Evolutionary conservation across 768 basidiomycete species (phyloP), one percentile per base, ranked within the genome.

Genomic region (Rubroboletus satanas): DNA sequence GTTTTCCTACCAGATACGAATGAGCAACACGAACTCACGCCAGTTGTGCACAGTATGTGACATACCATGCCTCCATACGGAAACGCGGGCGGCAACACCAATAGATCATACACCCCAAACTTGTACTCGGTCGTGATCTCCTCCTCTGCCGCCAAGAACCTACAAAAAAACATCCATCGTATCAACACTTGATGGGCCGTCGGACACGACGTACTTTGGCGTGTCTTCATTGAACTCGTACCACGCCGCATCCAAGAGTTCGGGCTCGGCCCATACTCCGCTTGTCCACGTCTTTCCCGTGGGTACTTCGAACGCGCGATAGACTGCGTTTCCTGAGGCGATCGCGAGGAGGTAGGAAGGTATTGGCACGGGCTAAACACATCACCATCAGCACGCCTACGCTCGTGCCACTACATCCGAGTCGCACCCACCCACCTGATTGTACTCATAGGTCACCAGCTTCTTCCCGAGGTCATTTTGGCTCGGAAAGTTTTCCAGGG

Each of bases 211-310:
- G 12, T 38, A 91, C 88, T 78, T 83, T 9, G 84, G 80, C 0
- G 91, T 88, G 65, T 96, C 93, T 64, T 88, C 84, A 54, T 83
- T 84, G 65, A 98, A 98, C 70, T 98, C 95, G 85, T 87, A 90
- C 65, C 83, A 88, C 0, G 87, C 82, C 2, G 79, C 78, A 1
- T 93, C 89, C 54, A 95, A 80, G 35, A 86, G 71, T 61, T 87
- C 84, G 0, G 94, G 93, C 71, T 97, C 93, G 1, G 92, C 84
- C 94, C 93, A 98, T 2, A 93, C 79, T 5, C 94, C 94, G 11
- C 82, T 86, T 23, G 76, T 87, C 90, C 95, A 93, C 32, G 75
- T 64, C 60, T 84, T 86, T 29, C 84, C 88, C 45, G 81, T 72
- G 14, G 79, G 70, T 38, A 74, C 71, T 10, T 80, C 73, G 68